A percentile compares a stretch with the other conserved stretches of the same genome.
These are phyloP conservation scores for Phellopilus nigrolimitatus DNA, from an alignment of 1,284 basidiomycete species.

Conservation along the genomic window DNA sequence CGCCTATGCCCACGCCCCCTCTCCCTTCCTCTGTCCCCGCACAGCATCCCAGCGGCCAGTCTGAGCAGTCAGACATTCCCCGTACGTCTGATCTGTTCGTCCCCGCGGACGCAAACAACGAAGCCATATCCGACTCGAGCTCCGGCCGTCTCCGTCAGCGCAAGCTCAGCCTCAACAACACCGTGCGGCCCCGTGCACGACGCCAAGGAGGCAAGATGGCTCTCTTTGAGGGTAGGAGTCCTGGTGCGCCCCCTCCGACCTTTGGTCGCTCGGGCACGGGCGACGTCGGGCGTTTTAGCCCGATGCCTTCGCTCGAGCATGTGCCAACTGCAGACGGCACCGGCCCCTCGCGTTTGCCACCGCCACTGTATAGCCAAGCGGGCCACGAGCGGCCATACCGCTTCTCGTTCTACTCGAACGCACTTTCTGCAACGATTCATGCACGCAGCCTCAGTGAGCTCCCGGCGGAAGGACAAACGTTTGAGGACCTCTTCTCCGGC, in stretches of 20 bases:
- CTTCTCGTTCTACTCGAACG: slow-evolving; percentile 98
- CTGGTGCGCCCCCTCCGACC: slow-evolving; percentile 43
- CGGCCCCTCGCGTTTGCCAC: slow-evolving; percentile 23
- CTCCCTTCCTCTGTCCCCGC: neutral
- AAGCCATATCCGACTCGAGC: slow-evolving; percentile 24
- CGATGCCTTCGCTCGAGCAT: slow-evolving; percentile 24
- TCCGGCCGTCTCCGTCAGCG: slow-evolving; percentile 58
- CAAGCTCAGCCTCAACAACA: slow-evolving; percentile 78
- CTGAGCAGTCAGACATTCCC: neutral
- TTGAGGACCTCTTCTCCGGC: slow-evolving; percentile 87
- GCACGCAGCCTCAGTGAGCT: slow-evolving; percentile 90
- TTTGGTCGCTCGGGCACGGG: slow-evolving; percentile 34
- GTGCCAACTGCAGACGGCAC: slow-evolving; percentile 21
- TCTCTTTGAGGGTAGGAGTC: slow-evolving; percentile 77
- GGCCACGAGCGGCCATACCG: slow-evolving; percentile 91
- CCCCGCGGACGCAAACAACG: slow-evolving; percentile 20
- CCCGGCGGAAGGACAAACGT: slow-evolving; percentile 90
- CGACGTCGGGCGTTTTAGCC: slow-evolving; percentile 26
- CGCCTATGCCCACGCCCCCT: neutral
- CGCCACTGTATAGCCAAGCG: slow-evolving; percentile 37
- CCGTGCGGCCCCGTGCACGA: slow-evolving; percentile 46
- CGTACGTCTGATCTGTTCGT: slow-evolving; percentile 19
- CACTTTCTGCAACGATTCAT: slow-evolving; percentile 90
- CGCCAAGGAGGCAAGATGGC: slow-evolving; percentile 81
- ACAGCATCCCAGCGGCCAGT: neutral